These are phyloP conservation scores for Caryopteris hybrid DNA, from an alignment of 305 asterid species.

Conservation along the genomic window DNA sequence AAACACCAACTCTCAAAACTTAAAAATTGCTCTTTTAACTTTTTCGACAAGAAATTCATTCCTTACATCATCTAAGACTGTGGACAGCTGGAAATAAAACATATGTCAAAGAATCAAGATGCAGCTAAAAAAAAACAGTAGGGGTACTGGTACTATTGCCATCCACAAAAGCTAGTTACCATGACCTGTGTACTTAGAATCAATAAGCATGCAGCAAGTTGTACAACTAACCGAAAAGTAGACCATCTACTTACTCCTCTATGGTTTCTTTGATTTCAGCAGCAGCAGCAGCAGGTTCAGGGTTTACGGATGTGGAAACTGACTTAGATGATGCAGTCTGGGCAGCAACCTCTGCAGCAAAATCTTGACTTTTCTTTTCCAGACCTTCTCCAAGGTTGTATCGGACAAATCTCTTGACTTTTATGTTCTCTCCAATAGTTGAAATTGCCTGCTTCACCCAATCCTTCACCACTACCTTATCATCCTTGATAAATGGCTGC, in stretches of 20 bases:
- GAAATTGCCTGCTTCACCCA: constrained; percentile 93
- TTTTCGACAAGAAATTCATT: not conserved
- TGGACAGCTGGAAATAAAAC: not conserved
- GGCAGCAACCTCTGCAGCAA: constrained; percentile 98
- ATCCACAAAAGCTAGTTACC: not conserved
- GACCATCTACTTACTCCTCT: constrained; percentile 54
- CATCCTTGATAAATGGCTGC: constrained; percentile 92
- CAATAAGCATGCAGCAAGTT: constrained; percentile 5
- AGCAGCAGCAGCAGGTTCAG: constrained; percentile 45
- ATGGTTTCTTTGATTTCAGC: constrained; percentile 47
- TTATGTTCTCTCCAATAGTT: constrained; percentile 87
- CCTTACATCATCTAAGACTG: not conserved
- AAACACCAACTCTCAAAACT: not conserved
- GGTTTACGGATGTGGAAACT: constrained; percentile 38
- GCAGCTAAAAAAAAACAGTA: not conserved
- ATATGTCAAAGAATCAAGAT: not conserved
- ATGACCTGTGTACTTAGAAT: not conserved
- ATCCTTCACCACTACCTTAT: constrained; percentile 79
- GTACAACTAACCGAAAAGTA: not conserved
- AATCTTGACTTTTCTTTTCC: constrained; percentile 89
- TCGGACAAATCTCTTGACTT: constrained; percentile 74
- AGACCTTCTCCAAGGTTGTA: constrained; percentile 96
- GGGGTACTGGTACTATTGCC: not conserved
- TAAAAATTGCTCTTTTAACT: not conserved
- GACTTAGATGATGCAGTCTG: constrained; percentile 79